Evolutionary conservation across 768 basidiomycete genomes (phyloP), one percentile per base, ranked within the genome.

Genomic region (Chiua virens): DNA sequence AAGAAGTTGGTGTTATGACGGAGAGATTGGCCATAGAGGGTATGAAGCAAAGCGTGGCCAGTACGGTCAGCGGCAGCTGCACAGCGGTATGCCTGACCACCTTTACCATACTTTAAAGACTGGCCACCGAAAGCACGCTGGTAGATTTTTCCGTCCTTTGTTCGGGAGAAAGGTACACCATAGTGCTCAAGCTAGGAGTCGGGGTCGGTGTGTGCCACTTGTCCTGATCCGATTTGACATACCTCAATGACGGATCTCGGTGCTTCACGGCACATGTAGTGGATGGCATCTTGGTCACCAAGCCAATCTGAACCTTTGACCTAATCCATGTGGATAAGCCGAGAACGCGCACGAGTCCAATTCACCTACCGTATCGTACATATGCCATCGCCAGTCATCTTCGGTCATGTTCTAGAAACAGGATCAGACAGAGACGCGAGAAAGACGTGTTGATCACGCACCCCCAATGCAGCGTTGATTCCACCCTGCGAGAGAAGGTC

Each of bases 271-370:
- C 93, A 97, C 97, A 99, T 99, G 76, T 98, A 99, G 67, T 98
- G 97, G 61, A 99, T 98, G 43, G 97, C 97, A 65, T 99, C 97
- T 74, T 95, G 94, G 76, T 99, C 97, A 71, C 97, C 97, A 35
- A 98, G 86, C 97, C 97, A 99, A 75, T 99, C 97, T 46, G 94
- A 97, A 55, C 97, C 97, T 80, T 99, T 99, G 51, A 98, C 96
- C 84, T 92, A 61, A 44, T 27, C 15, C 48, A n/a, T 35, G 52
- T 28, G n/a, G 46, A 62, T 54, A 44, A 66, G 51, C 51, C 32
- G 58, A 56, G 27, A 10, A 30, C 36, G 34, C 27, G n/a, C 21
- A 28, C 36, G 38, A 39, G 40, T 49, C 30, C 40, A 20, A 32
- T 42, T 7, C 50, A 71, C 87, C 62, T 68, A 92, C 92, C 45